phyloP scores from a whole-genome alignment of 345 rosid genomes.

The Lagerstroemia speciosa region DNA sequence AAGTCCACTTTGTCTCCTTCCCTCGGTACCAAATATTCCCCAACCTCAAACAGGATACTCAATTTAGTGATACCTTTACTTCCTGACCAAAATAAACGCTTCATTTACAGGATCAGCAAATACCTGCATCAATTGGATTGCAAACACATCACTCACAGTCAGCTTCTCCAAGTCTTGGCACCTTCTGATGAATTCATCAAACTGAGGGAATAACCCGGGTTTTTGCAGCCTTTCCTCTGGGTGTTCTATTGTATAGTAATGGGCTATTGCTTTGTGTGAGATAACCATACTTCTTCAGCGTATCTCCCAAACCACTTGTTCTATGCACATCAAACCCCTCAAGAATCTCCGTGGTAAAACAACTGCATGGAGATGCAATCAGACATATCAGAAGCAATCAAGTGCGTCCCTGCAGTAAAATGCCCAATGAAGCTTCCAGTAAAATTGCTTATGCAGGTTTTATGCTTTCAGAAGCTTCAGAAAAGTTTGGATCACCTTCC shows the following conservation, averaged over 20 bases:
- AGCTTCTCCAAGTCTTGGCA: conserved; percentile 72
- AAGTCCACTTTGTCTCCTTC: background rate
- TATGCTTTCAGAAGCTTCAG: conserved; percentile 80
- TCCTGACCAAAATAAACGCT: background rate
- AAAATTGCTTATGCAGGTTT: conserved; percentile 62
- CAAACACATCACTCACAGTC: conserved; percentile 85
- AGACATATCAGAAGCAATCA: background rate
- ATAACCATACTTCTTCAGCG: conserved; percentile 65
- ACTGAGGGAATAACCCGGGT: conserved; percentile 39
- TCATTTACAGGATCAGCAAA: conserved; percentile 5
- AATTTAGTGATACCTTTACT: background rate
- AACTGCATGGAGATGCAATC: conserved; percentile 35
- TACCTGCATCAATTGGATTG: conserved; percentile 96
- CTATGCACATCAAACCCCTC: conserved; percentile 88
- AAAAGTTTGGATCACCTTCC: conserved; percentile 84
- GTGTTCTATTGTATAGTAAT: conserved; percentile 37
- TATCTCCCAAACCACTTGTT: conserved; percentile 58
- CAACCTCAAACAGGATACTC: background rate
- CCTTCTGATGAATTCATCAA: conserved; percentile 48
- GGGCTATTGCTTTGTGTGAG: conserved; percentile 63
- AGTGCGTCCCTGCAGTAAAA: background rate
- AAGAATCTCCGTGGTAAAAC: conserved; percentile 88
- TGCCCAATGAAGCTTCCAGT: background rate
- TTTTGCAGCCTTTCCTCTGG: conserved; percentile 28
- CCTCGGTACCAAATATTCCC: background rate